Base-by-base conservation (phyloP, 768 basidiomycete genomes). In the Chalciporus pseudorubinellus region DNA sequence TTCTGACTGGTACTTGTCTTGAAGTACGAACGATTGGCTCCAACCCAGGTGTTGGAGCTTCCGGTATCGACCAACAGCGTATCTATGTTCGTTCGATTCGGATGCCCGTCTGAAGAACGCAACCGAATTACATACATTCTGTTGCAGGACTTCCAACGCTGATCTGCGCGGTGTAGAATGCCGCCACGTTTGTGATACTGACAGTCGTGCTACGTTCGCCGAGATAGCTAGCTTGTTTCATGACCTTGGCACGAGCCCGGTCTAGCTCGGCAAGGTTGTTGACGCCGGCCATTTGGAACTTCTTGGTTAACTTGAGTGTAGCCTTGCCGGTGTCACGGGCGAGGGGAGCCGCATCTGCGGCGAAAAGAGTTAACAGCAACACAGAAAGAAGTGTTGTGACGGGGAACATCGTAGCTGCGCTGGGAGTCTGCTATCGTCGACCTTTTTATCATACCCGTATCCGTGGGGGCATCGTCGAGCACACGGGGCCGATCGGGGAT, bases 21-120 rank as follows among this genome's bases (percentile, higher is more conserved):
- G 9, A 36, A 19, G 33, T 68, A 70, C 29, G 33, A 13, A 0
- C 45, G 39, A 18, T 21, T 50, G 12, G 68, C 66, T 44, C 69
- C 69, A 9, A 70, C 31, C 66, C 68, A 70, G 3, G 70, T 70
- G 20, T 61, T 62, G 3, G 66, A 55, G 46, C 69, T 72, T 43
- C 69, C 69, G 1, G 70, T 70, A 41, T 71, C 69, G 13, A 71
- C 45, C 6, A 70, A 20, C 13, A 70, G 58, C 9, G 56, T 55
- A 34, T 59, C 72, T 72, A 24, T 10, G 34, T 13, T 22, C 21
- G 12, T 12, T 31, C 11, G n/a, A 46, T 22, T 28, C 18, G 13
- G 26, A 6, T 29, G 31, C 20, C 6, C 14, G 6, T 51, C 18
- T 4, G 26, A 31, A 18, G 2, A 6, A 2, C 1, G n/a, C 20